Evolutionary conservation across 2,329 filamentous ascomycete genomes (phyloP).

Genomic region (Pestalotiopsis sp.): DNA sequence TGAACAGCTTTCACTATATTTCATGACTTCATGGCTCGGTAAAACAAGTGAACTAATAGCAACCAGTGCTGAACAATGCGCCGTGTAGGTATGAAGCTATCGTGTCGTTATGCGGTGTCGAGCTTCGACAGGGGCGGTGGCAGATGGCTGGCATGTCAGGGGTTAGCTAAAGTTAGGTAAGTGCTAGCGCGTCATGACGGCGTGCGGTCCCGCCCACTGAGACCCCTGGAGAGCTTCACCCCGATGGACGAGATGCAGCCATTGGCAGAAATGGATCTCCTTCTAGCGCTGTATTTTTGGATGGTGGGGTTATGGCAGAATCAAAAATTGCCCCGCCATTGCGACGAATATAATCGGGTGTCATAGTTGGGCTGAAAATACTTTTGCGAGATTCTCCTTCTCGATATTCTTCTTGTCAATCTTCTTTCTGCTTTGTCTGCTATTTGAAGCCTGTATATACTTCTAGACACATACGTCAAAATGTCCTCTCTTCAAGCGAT

Average conservation of each 20-base stretch:
- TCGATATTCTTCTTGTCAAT: neutral
- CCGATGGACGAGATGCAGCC: neutral
- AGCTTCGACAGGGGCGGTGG: neutral
- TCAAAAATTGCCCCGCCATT: conserved; percentile 10
- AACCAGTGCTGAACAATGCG: neutral
- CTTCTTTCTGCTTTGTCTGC: neutral
- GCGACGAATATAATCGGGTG: neutral
- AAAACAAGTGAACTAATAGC: neutral
- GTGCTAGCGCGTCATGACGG: neutral
- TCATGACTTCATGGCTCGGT: conserved; percentile 32
- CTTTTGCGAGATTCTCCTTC: neutral
- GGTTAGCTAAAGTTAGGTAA: neutral
- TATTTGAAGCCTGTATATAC: neutral
- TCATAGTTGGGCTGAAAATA: neutral
- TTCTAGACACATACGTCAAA: neutral
- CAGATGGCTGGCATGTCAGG: neutral
- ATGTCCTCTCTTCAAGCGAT: conserved; percentile 75
- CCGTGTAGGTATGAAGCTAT: neutral
- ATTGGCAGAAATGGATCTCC: neutral
- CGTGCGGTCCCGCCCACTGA: conserved; percentile 1
- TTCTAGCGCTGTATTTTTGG: neutral
- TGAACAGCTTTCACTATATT: conserved; percentile 35
- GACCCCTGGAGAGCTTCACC: conserved; percentile 5
- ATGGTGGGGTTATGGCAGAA: conserved; percentile 16
- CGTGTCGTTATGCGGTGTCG: neutral